A percentile compares a stretch with the other conserved stretches of the same genome.
Conservation (phyloP, 768 basidiomycete genomes). For the Cubamyces sp. region DNA sequence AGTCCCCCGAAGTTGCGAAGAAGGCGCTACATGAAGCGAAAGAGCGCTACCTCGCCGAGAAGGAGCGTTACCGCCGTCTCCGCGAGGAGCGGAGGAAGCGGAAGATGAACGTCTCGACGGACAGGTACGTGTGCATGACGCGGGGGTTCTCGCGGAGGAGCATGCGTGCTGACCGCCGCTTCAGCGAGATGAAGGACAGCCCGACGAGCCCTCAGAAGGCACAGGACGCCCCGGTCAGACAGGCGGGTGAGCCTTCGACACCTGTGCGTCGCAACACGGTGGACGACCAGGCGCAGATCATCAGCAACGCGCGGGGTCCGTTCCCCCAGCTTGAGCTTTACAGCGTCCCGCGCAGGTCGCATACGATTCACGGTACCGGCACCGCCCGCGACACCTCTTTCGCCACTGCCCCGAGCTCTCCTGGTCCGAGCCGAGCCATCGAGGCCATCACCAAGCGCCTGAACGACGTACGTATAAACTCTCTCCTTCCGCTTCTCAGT, state of each 20-base stretch:
- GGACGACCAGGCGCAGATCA: slow-evolving; percentile 46
- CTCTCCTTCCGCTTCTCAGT: neutral
- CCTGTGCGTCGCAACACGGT: slow-evolving; percentile 5
- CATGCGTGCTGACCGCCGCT: slow-evolving; percentile 16
- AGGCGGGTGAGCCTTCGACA: slow-evolving; percentile 25
- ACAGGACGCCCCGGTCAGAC: slow-evolving; percentile 9
- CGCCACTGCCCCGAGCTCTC: slow-evolving; percentile 29
- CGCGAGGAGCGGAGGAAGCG: slow-evolving; percentile 47
- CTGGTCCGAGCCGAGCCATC: slow-evolving; percentile 39
- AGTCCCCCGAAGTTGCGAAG: slow-evolving; percentile 29
- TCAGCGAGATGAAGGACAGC: slow-evolving; percentile 23
- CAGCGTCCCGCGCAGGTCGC: slow-evolving; percentile 54
- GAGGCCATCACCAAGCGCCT: slow-evolving; percentile 60
- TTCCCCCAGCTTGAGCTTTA: slow-evolving; percentile 69
- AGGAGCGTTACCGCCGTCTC: slow-evolving; percentile 67
- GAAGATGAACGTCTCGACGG: slow-evolving; percentile 26
- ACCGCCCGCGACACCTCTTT: slow-evolving; percentile 39
- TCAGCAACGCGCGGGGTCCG: slow-evolving; percentile 62
- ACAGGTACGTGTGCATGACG: slow-evolving; percentile 24
- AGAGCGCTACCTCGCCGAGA: slow-evolving; percentile 65
- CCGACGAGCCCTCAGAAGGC: slow-evolving; percentile 3
- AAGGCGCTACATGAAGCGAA: slow-evolving; percentile 65
- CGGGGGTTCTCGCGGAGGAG: slow-evolving; percentile 2
- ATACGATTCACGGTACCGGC: slow-evolving; percentile 40
- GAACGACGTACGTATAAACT: slow-evolving; percentile 57